These are phyloP conservation scores for Candida neerlandica DNA, from an alignment of 1,139 yeast genomes.

Conservation along the genomic window DNA sequence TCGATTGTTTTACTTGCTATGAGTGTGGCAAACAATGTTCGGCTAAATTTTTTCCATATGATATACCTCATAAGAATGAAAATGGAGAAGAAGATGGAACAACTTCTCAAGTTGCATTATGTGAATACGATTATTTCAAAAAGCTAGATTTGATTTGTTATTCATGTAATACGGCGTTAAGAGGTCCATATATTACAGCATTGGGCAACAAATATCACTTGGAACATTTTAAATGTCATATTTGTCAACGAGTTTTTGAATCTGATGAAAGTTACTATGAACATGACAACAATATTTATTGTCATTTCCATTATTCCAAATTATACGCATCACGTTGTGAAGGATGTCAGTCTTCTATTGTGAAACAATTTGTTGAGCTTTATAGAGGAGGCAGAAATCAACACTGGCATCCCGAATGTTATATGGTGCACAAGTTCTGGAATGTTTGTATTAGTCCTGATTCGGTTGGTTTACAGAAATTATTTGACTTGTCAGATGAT, in stretches of 20 bases:
- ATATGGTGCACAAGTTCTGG: slow-evolving; percentile 97
- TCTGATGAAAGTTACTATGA: slow-evolving; percentile 93
- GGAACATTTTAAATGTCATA: slow-evolving; percentile 91
- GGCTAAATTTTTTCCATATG: slow-evolving; percentile 68
- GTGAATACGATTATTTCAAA: slow-evolving; percentile 91
- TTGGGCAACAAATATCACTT: slow-evolving; percentile 90
- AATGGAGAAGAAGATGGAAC: slow-evolving; percentile 35
- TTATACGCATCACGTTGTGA: slow-evolving; percentile 87
- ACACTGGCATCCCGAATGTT: slow-evolving; percentile 99
- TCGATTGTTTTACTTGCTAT: slow-evolving; percentile 82
- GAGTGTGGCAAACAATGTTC: slow-evolving; percentile 82
- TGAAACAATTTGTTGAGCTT: slow-evolving; percentile 92
- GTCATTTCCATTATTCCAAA: slow-evolving; percentile 89
- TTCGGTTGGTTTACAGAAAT: slow-evolving; percentile 53
- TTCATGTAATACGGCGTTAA: slow-evolving; percentile 79
- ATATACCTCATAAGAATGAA: slow-evolving; percentile 20
- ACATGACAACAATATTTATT: slow-evolving; percentile 78
- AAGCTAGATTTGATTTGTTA: slow-evolving; percentile 80
- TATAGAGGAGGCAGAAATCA: slow-evolving; percentile 92
- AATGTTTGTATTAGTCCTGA: slow-evolving; percentile 77
- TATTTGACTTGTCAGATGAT: slow-evolving; percentile 18
- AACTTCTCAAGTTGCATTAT: slow-evolving; percentile 65
- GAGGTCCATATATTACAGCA: slow-evolving; percentile 95
- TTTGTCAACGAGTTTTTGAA: slow-evolving; percentile 86
- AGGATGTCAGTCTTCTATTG: slow-evolving; percentile 89